phyloP scores from a whole-genome alignment of 257 asterid species.

The Leonotis leonurus region DNA sequence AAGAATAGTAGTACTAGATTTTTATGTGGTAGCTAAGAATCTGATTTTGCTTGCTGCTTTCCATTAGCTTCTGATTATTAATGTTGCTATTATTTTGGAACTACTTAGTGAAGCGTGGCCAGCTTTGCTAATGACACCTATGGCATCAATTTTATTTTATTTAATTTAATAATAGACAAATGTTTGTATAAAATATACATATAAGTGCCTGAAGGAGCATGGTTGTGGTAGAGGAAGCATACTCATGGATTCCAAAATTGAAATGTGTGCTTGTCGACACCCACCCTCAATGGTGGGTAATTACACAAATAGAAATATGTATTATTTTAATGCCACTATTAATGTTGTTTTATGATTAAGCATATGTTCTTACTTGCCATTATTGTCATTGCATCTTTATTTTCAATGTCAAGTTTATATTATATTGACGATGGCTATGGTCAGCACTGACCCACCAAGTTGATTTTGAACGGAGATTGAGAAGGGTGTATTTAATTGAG shows the following conservation, averaged over 20 bases:
- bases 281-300: background rate
- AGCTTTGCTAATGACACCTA: constrained; percentile 18
- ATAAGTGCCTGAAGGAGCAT: constrained; percentile 15
- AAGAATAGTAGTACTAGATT: background rate
- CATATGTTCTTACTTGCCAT: constrained; percentile 22
- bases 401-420: background rate
- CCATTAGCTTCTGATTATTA: background rate
- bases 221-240: constrained; percentile 23
- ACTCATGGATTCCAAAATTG: constrained; percentile 10
- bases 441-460: constrained; percentile 5
- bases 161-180: too few species aligned
- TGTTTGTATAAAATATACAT: background rate
- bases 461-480: background rate
- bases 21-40: constrained; percentile 28
- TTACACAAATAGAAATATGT: background rate
- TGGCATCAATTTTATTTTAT: background rate
- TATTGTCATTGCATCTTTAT: constrained; percentile 6
- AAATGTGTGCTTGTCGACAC: constrained; percentile 17
- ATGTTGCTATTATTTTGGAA: too few species aligned
- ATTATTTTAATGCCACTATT: background rate
- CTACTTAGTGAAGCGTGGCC: constrained; percentile 17
- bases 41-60: constrained; percentile 16
- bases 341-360: background rate
- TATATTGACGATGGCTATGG: background rate
- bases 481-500: background rate